phyloP scores from a whole-genome alignment of 352 stramenopile genomes.

The Globisporangium heterothallicum region DNA sequence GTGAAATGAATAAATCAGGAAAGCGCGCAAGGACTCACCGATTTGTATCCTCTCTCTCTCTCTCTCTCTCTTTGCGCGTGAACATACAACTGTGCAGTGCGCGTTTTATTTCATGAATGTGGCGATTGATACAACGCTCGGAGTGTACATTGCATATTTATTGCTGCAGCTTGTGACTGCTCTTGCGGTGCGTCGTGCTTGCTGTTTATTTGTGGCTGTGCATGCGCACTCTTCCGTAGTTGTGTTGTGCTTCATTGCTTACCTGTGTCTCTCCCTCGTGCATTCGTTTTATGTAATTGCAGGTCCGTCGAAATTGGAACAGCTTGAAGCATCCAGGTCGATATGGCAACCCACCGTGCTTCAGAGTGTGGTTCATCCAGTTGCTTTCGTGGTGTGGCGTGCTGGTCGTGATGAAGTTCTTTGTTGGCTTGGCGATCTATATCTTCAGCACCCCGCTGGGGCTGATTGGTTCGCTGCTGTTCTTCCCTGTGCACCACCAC shows the following conservation, averaged over 20 bases:
- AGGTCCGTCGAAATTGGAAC: constrained; percentile 55
- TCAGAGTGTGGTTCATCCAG: constrained; percentile 57
- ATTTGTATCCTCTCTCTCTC: not conserved
- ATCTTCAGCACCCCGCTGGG: constrained; percentile 52
- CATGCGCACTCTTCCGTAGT: not conserved
- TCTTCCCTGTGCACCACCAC: constrained; percentile 63
- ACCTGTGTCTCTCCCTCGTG: no score
- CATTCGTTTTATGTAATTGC: not conserved
- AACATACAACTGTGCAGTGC: constrained; percentile 29
- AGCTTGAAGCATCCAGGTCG: constrained; percentile 54
- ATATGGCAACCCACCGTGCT: constrained; percentile 65
- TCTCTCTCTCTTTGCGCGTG: constrained; percentile 1
- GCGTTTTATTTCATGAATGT: constrained; percentile 88
- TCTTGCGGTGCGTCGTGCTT: constrained; percentile 38
- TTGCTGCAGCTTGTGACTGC: constrained; percentile 55
- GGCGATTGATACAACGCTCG: constrained; percentile 75
- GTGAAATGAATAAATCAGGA: not conserved
- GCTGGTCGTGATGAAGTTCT: constrained; percentile 60
- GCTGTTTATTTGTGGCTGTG: no score
- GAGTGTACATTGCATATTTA: constrained; percentile 79
- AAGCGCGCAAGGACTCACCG: not conserved
- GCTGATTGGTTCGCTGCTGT: constrained; percentile 55
- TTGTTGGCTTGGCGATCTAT: constrained; percentile 58
- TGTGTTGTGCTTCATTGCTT: not conserved
- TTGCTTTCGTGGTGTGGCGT: constrained; percentile 63